These are phyloP conservation scores for Collariella sp. DNA, from an alignment of 495 filamentous ascomycete species.

Conservation along the genomic window DNA sequence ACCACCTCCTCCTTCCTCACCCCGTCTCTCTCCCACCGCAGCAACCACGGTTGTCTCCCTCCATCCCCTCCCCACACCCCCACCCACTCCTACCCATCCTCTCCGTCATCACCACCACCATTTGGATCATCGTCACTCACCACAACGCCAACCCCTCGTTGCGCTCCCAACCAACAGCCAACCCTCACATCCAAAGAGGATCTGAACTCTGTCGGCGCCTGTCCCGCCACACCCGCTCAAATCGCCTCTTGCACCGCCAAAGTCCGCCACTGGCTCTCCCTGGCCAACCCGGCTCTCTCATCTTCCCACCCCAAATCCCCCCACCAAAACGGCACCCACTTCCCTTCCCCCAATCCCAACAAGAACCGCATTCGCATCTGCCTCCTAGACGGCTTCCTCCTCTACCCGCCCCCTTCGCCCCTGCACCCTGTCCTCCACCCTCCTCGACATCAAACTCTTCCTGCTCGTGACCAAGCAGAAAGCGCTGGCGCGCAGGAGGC, in stretches of 20 bases:
- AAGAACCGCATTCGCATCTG: constrained; percentile 29
- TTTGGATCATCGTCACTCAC: constrained; percentile 3
- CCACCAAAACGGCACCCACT: constrained; percentile 73
- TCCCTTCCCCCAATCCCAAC: constrained; percentile 21
- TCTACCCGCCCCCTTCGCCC: constrained; percentile 47
- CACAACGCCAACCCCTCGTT: constrained; percentile 1
- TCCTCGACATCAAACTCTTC: constrained; percentile 69
- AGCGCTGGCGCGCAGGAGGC: constrained; percentile 57
- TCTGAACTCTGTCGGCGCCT: constrained; percentile 52
- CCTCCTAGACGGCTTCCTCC: constrained; percentile 75
- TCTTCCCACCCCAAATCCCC: constrained; percentile 35
- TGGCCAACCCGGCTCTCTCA: constrained; percentile 25
- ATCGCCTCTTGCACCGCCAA: constrained; percentile 32
- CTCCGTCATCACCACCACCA: constrained; percentile 18
- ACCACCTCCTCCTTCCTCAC: background rate
- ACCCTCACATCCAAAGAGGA: constrained; percentile 66
- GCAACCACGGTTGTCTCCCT: constrained; percentile 14
- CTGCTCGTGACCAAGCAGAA: constrained; percentile 51
- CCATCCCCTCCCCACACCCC: background rate
- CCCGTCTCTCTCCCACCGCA: constrained; percentile 13
- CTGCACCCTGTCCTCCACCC: constrained; percentile 38
- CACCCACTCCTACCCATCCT: constrained; percentile 3
- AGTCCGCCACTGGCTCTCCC: constrained; percentile 37
- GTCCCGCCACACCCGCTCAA: constrained; percentile 34
- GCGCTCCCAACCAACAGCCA: constrained; percentile 27